Conservation (phyloP, 2,329 filamentous ascomycete species). For the Phialocephala subalpina region DNA sequence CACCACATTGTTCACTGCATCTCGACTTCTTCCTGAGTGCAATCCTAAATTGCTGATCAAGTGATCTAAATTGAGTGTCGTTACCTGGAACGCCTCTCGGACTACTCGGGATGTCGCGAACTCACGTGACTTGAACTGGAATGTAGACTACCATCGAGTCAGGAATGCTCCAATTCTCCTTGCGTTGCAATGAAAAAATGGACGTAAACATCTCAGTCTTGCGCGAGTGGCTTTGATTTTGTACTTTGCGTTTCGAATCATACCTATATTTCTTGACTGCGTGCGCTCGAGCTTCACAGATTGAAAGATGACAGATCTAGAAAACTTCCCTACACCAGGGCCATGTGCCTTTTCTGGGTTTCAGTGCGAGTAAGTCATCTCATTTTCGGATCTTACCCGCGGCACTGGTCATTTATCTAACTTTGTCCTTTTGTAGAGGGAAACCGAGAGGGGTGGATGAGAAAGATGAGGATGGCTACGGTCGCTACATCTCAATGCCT, state of each 20-base stretch:
- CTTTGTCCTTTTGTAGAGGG: neutral
- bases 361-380: conserved; percentile 22
- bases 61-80: no score
- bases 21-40: no score
- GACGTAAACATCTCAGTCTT: neutral
- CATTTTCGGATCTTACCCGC: neutral
- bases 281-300: neutral
- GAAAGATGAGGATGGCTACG: neutral
- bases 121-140: neutral
- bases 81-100: neutral
- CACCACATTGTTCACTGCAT: no score
- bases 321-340: neutral
- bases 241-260: neutral
- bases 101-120: neutral
- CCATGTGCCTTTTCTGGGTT: conserved; percentile 14
- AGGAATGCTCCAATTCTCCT: conserved; percentile 11
- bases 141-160: neutral
- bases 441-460: neutral
- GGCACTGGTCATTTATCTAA: neutral
- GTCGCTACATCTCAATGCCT: neutral
- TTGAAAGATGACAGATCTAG: neutral
- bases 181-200: conserved; percentile 2
- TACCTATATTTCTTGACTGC: neutral
- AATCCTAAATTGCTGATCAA: no score
- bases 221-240: neutral